Conservation (phyloP, 805 yeast genomes). For the Lachancea sp. region DNA sequence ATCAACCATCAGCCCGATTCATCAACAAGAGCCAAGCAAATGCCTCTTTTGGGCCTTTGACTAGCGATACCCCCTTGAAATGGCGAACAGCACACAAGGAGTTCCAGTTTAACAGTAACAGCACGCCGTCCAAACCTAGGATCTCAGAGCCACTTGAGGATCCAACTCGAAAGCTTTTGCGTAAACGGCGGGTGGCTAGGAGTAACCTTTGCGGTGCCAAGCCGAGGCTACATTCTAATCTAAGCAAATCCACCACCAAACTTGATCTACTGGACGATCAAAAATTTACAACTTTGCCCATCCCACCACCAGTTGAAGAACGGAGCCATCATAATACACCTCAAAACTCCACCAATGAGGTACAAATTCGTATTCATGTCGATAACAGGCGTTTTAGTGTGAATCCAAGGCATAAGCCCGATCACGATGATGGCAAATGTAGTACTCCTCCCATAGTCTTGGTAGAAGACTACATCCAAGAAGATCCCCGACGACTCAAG, state of each 20-base stretch:
- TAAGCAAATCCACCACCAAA: conserved; percentile 24
- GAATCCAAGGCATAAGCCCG: conserved; percentile 6
- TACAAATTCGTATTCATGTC: conserved; percentile 10
- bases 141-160: conserved; percentile 5
- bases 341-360: conserved; percentile 8
- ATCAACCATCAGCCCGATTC: not conserved
- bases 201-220: conserved; percentile 24
- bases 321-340: not conserved
- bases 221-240: conserved; percentile 24
- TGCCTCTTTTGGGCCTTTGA: conserved; percentile 2
- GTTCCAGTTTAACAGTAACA: conserved; percentile 27
- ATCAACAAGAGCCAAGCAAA: conserved; percentile 5
- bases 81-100: conserved; percentile 28
- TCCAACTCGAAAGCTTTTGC: conserved; percentile 6
- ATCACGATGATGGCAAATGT: conserved; percentile 7
- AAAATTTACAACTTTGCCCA: conserved; percentile 27
- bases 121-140: conserved; percentile 26
- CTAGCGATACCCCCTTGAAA: conserved; percentile 15
- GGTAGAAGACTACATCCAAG: conserved; percentile 28
- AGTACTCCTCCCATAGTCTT: conserved; percentile 23
- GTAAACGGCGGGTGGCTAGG: conserved; percentile 6
- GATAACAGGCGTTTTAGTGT: conserved; percentile 11
- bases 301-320: conserved; percentile 23
- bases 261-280: conserved; percentile 28
- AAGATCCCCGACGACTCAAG: conserved; percentile 2